Evolutionary conservation across 2,329 filamentous ascomycete species (phyloP), one percentile per base, ranked within the genome.

Genomic region (Colletotrichum filicis): DNA sequence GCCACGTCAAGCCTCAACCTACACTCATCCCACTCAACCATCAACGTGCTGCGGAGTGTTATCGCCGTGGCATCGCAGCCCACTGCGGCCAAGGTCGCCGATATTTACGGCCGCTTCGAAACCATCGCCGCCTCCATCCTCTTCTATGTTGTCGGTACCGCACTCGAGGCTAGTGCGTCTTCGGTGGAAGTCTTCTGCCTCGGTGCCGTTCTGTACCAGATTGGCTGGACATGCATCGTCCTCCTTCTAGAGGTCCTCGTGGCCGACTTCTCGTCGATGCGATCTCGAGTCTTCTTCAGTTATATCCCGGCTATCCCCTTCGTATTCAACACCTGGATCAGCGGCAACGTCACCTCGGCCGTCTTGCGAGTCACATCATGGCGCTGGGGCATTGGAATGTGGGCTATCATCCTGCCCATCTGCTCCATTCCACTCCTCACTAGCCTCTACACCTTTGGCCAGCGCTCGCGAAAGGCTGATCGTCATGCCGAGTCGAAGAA

Each of bases 361-460:
- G 88, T 92, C 0, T 77, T 92, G 24, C 76, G 69, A 0, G 78
- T 77, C 2, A 88, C 88, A 0, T 86, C 83, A 1, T 92, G 91
- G 91, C 81, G 86, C 71, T 92, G 90, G 89, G 91, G 90, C 16
- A 85, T 91, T 28, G 90, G 90, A 74, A 92, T 92, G 89, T 92
- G 88, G 85, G 85, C 84, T 59, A 87, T 92, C 74, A 89, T 92
- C 62, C 91, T 89, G 76, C 87, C 90, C 1, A 82, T 89, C 8
- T 87, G 86, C 68, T 84, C 87, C 0, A 72, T 91, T 5, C 90
- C 91, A 1, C 82, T 92, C 0, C 80, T 92, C 42, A 68, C 68
- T 16, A 74, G 60, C 30, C 68, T 89, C 0, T 82, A 80, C 71
- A 77, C 85, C 63, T 83, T 85, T 1, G 80, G 83, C 11, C 80